These are phyloP conservation scores for Aphanomyces astaci DNA, from an alignment of 352 stramenopile species.

Conservation along the genomic window DNA sequence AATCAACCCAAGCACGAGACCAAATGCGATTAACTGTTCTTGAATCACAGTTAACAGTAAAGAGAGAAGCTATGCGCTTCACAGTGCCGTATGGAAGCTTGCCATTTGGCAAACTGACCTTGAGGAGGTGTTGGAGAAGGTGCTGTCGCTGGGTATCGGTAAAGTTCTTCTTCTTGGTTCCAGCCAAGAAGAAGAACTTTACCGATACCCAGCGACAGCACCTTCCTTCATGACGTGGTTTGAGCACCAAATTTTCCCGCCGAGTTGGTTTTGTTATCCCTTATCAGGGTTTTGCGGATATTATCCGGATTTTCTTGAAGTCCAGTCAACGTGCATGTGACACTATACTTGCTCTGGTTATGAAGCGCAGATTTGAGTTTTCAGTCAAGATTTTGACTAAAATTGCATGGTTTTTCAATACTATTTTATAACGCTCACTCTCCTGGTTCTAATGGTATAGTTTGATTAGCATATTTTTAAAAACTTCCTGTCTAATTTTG, in stretches of 20 bases:
- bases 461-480: background rate
- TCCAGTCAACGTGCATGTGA: background rate
- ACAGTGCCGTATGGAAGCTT: background rate
- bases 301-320: background rate
- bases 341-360: background rate
- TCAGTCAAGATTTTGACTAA: background rate
- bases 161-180: background rate
- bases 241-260: background rate
- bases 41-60: background rate
- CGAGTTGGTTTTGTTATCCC: no score
- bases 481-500: background rate
- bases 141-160: background rate
- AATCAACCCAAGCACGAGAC: background rate
- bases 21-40: constrained; percentile 6
- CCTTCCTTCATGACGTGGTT: no score
- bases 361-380: background rate
- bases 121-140: background rate
- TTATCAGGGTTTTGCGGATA: background rate
- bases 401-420: background rate
- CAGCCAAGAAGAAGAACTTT: no score
- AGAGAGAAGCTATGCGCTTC: background rate
- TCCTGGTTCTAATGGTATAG: background rate
- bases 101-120: background rate
- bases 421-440: background rate
- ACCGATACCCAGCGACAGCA: no score